A percentile compares a stretch with the other conserved stretches of the same genome.
These are phyloP conservation scores for Ustilago cynodontis DNA, from an alignment of 1,284 basidiomycete species.

Conservation along the genomic window DNA sequence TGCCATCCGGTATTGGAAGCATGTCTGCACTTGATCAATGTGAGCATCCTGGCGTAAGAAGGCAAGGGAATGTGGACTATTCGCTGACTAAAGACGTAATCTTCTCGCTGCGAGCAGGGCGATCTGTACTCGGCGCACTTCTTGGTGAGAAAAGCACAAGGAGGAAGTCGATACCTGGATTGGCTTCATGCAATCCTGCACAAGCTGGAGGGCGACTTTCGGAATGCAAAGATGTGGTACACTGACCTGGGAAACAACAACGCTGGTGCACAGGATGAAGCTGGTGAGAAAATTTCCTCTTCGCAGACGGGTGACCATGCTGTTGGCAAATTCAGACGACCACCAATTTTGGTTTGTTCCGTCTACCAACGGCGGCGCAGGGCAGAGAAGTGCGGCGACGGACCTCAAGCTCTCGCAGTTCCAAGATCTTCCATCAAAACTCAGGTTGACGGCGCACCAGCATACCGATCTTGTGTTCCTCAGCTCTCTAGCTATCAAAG, in stretches of 20 bases:
- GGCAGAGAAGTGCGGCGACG: neutral
- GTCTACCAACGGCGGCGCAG: slow-evolving; percentile 12
- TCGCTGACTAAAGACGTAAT: neutral
- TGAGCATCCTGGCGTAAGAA: neutral
- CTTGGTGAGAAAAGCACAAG: slow-evolving; percentile 40
- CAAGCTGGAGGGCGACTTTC: slow-evolving; percentile 43
- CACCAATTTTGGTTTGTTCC: slow-evolving; percentile 25
- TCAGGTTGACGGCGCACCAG: slow-evolving; percentile 29
- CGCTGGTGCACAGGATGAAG: neutral
- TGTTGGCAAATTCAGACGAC: neutral
- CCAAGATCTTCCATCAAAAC: neutral
- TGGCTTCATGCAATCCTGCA: slow-evolving; percentile 46
- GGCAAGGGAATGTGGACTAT: neutral
- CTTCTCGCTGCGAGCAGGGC: slow-evolving; percentile 5
- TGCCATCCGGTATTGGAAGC: slow-evolving; percentile 33
- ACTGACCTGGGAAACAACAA: slow-evolving; percentile 38
- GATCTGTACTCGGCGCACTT: slow-evolving; percentile 46
- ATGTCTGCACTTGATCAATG: slow-evolving; percentile 39
- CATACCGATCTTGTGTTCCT: slow-evolving; percentile 37
- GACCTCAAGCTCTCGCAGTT: neutral
- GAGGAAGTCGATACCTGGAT: slow-evolving; percentile 37
- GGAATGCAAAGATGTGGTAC: slow-evolving; percentile 52
- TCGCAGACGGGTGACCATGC: neutral
- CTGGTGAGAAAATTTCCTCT: too few relatives aligned
- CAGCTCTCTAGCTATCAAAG: slow-evolving; percentile 10